Evolutionary conservation across 1,284 basidiomycete species (phyloP).

Genomic region (Sporisorium scitamineum): DNA sequence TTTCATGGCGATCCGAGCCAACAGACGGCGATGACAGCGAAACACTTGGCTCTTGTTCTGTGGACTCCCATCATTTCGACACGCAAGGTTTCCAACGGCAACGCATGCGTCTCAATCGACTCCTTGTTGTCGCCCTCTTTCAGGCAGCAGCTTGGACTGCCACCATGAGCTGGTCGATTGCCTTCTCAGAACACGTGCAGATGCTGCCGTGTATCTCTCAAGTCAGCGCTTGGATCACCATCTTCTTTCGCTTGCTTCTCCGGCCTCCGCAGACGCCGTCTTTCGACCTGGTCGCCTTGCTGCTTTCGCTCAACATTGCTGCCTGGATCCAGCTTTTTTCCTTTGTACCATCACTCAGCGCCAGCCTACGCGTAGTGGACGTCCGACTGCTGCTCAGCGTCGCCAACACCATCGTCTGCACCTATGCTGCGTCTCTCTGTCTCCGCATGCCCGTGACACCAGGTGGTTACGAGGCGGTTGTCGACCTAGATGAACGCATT

Average conservation of each 20-base stretch:
- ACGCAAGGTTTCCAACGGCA: constrained; percentile 19
- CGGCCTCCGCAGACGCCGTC: constrained; percentile 36
- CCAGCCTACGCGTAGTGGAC: neutral
- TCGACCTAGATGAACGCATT: constrained; percentile 36
- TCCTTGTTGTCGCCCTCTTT: constrained; percentile 18
- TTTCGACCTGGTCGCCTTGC: constrained; percentile 19
- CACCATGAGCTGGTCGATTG: neutral
- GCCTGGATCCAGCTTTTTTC: constrained; percentile 20
- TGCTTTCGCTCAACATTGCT: constrained; percentile 13
- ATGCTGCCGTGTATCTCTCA: constrained; percentile 1
- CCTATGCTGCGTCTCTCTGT: constrained; percentile 26
- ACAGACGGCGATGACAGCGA: neutral
- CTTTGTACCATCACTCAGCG: constrained; percentile 16
- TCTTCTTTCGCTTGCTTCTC: constrained; percentile 23
- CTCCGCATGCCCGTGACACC: constrained; percentile 49
- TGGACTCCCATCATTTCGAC: neutral
- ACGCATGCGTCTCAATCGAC: constrained; percentile 21
- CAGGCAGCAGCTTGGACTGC: constrained; percentile 19
- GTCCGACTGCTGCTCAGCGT: constrained; percentile 4
- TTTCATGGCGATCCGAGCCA: neutral
- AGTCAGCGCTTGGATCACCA: constrained; percentile 17
- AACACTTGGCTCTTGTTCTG: neutral
- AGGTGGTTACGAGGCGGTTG: constrained; percentile 52
- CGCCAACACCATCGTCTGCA: constrained; percentile 21
- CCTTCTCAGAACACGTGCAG: neutral